Evolutionary conservation across 2,329 filamentous ascomycete genomes (phyloP).

Genomic region (Ophiostoma tasmaniense): DNA sequence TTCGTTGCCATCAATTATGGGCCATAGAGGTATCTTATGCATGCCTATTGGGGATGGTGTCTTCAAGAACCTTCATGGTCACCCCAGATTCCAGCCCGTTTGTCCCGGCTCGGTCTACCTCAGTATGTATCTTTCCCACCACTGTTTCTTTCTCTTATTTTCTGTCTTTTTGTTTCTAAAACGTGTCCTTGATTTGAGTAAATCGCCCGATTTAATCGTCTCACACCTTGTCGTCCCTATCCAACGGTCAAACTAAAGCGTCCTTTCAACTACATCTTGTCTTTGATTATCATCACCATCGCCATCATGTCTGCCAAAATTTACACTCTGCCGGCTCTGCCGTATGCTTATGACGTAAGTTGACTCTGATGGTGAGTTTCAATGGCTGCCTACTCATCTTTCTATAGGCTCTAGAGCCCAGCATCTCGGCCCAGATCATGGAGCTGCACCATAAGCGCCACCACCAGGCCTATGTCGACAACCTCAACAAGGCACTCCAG

Average conservation of each 20-base stretch:
- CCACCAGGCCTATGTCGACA: conserved; percentile 88
- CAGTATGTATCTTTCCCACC: neutral
- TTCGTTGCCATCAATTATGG: neutral
- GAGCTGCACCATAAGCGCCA: conserved; percentile 91
- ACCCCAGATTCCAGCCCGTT: neutral
- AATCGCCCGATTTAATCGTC: neutral
- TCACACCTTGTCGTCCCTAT: neutral
- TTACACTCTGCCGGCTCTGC: conserved; percentile 27
- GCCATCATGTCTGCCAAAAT: conserved; percentile 17
- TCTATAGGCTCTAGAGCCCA: conserved; percentile 47
- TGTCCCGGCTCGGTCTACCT: neutral
- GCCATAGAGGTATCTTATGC: neutral
- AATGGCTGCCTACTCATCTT: neutral
- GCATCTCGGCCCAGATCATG: conserved; percentile 86
- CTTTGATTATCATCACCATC: neutral
- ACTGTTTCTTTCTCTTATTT: neutral
- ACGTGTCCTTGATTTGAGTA: neutral
- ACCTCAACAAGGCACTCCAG: conserved; percentile 72
- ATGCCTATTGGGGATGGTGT: neutral
- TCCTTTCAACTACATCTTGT: neutral
- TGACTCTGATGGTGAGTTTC: no score
- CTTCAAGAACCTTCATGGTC: neutral
- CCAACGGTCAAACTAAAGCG: neutral
- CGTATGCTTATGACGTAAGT: conserved; percentile 29
- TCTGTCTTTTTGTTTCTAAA: neutral